Base-by-base conservation (phyloP, 2,329 filamentous ascomycete species). In the Hypoxylon sp. region DNA sequence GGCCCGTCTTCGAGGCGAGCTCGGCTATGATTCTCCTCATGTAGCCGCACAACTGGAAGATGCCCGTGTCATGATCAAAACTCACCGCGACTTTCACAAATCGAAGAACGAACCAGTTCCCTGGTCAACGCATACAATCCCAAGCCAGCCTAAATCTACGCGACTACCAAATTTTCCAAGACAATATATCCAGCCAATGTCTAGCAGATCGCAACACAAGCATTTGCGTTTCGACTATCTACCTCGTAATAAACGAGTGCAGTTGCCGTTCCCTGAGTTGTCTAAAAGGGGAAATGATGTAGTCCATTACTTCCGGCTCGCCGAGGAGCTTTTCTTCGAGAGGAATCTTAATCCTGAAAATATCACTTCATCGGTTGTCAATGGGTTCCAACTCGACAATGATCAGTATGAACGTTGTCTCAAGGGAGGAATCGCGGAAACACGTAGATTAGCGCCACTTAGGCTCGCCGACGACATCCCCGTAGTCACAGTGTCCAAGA, bases 361-460 rank as follows among this genome's bases (percentile, higher is more conserved):
- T 19, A 6, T 22, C 17, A 31, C 11, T 8, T 35, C n/a, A 9
- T 1, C 33, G 11, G 13, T n/a, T 31, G 22, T 82, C 80, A 73
- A 68, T 50, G 47, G 74, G 81, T 68, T 77, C 73, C 6, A 39
- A 10, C 1, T 57, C 3, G 65, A 70, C 9, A 80, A 80, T 61
- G 33, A 70, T 0, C 56, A 68, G 8, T 86, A 80, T 70, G 76
- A 79, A 37, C 55, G 69, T 1, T 83, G 78, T 63, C 76, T 81
- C 33, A 22, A 46, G 8, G 63, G 63, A 3, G 77, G 73, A 4
- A 67, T 77, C 19, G 47, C 60, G 37, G 59, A 59, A 10, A 77
- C 77, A 14, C 63, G 44, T 19, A 29, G 57, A 17, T 11, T 11
- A n/a, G 13, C 29, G 8, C 67, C 67, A n/a, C 2, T 19, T 33